Evolutionary conservation across 768 basidiomycete species (phyloP), one percentile per base, ranked within the genome.

Genomic region (Xerocomus spinulosus): DNA sequence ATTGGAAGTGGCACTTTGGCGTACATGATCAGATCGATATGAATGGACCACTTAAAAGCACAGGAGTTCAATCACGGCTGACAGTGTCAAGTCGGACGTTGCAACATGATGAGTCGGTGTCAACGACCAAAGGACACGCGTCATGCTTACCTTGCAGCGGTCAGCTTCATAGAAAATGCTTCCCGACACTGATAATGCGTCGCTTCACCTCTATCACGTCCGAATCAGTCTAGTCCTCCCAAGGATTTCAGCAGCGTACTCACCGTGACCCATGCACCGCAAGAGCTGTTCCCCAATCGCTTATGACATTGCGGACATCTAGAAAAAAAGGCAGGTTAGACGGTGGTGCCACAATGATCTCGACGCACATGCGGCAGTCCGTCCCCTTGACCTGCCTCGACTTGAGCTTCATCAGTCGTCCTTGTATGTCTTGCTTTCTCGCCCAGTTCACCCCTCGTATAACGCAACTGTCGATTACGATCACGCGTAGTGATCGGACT

Each of bases 261-360:
- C 57, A 88, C 91, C 81, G 77, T 34, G 94, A 94, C 8, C 85
- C 74, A 73, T 97, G 94, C 2, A 95, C 89, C 0, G 92, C 92
- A 56, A 98, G 93, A 26, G 51, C 90, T 93, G 54, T 83, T 85
- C 5, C 94, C 94, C 20, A 98, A 71, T 14, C 94, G 81, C 59
- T 98, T 97, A 62, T 93, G 89, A 60, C 95, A 97, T 64, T 94
- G 89, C 1, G 94, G 94, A 57, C 94, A 98, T 68, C 93, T 95
- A 13, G 14, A 2, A n/a, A n/a, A n/a, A n/a, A n/a, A n/a, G n/a
- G n/a, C n/a, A n/a, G n/a, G n/a, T n/a, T n/a, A 10, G 26, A 10
- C 26, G 26, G 10, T 28, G 26, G 6, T 5, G 26, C 26, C 26
- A n/a, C n/a, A n/a, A n/a, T n/a, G n/a, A n/a, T 32, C 18, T 63